phyloP scores from a whole-genome alignment of 1,284 basidiomycete genomes.

The Anthracocystis walkeri region DNA sequence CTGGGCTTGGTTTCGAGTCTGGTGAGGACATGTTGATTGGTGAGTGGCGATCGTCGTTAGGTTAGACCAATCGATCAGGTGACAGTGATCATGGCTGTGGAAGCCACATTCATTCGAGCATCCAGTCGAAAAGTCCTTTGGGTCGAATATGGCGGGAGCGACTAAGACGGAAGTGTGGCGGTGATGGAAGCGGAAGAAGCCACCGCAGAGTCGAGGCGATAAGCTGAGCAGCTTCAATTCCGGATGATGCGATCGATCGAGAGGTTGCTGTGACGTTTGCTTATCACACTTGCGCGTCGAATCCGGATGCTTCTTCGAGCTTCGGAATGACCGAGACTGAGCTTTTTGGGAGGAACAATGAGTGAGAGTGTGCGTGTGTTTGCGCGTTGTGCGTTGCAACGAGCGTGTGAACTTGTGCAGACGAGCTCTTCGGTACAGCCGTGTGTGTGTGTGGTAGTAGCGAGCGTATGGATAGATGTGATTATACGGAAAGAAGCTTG shows the following conservation, averaged over 20 bases:
- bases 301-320: background rate
- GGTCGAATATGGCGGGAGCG: background rate
- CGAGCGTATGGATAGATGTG: background rate
- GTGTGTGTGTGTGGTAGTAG: background rate
- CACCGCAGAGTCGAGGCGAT: too few relatives aligned
- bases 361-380: background rate
- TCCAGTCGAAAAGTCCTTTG: too few relatives aligned
- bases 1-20: slow-evolving; percentile 8
- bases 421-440: background rate
- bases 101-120: background rate
- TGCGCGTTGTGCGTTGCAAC: background rate
- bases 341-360: background rate
- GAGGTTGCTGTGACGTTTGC: background rate
- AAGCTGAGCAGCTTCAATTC: background rate
- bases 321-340: slow-evolving; percentile 1
- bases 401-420: background rate
- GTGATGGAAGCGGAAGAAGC: background rate
- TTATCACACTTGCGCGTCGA: background rate
- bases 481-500: background rate
- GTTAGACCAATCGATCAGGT: slow-evolving; percentile 3
- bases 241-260: background rate
- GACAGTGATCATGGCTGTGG: slow-evolving; percentile 2
- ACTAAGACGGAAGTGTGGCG: background rate
- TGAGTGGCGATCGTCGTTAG: background rate
- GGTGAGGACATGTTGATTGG: slow-evolving; percentile 12